Evolutionary conservation across 371 early-diverging fungal genomes (phyloP), one percentile per base, ranked within the genome.

Genomic region (Mucor circinelloides): DNA sequence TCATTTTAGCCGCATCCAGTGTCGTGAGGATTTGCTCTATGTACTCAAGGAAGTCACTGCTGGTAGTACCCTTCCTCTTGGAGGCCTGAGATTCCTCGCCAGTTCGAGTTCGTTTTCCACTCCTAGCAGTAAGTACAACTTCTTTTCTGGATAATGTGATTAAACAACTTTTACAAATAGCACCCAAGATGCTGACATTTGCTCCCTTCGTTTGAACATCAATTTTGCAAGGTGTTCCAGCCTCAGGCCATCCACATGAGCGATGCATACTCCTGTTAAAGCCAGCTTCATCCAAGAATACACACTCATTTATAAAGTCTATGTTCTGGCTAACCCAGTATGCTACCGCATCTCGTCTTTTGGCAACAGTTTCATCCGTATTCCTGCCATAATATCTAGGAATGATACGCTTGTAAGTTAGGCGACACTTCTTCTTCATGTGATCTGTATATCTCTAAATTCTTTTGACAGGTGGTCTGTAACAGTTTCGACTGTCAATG

Each of bases 391-490:
- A n/a, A n/a, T n/a, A n/a, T n/a, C n/a, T n/a, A 12, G 40, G 40
- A 2, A 12, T 3, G 15, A 40, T 40, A 40, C 40, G 40, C 10
- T 40, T 40, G 15, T 40, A 40, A 40, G 40, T 40, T 2, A 40
- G 40, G 15, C 15, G 40, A 15, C 40, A 40, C 15, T 40, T 40
- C 15, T 40, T 40, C 10, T 40, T 40, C 40, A 15, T 40, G 15
- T 40, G 36, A 36, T 36, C 36, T 36, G 36, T 36, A 36, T 36
- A 67, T 61, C 62, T 62, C 67, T 61, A 57, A 57, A 62, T 62
- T 67, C 36, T 67, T 67, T 67, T 62, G 56, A 57, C 62, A 67
- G 57, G 68, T 60, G 44, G 63, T 68, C 63, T 58, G 58, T 63
- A 58, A 58, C 58, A 67, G 46, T 52, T 62, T 58, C 58, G 48